Percentiles rank a stretch among this genome's conserved stretches.
Conservation (phyloP, 1,139 yeast species). For the Taiozyma sp. region DNA sequence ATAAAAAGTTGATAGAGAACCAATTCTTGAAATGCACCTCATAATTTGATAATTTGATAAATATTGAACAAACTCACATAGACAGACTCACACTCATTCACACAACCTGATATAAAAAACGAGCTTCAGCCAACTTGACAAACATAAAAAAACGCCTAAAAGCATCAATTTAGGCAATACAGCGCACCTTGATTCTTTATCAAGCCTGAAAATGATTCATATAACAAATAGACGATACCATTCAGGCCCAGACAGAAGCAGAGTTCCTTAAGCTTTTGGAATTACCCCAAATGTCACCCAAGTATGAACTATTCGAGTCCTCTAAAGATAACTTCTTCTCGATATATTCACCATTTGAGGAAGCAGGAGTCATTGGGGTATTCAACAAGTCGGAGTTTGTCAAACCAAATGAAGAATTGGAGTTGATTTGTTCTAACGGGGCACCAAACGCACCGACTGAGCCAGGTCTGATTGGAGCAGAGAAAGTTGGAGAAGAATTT, state of each 20-base stretch:
- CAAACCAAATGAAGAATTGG: slow-evolving; percentile 16
- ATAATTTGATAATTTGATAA: not conserved
- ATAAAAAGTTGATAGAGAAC: not conserved
- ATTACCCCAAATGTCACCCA: slow-evolving; percentile 23
- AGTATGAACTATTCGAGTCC: slow-evolving; percentile 13
- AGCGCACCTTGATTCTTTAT: not conserved
- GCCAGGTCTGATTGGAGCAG: slow-evolving; percentile 11
- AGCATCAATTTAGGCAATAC: not conserved
- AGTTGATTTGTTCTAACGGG: slow-evolving; percentile 14
- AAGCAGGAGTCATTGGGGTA: slow-evolving; percentile 10
- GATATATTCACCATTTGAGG: slow-evolving; percentile 7
- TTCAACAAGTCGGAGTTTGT: slow-evolving; percentile 7
- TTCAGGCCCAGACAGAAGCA: slow-evolving; percentile 24
- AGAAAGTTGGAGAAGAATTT: slow-evolving; percentile 16
- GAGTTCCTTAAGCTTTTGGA: slow-evolving; percentile 17
- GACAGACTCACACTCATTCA: not conserved
- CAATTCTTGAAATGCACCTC: not conserved
- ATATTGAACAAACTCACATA: not conserved
- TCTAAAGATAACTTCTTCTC: slow-evolving; percentile 15
- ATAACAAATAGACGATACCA: not conserved
- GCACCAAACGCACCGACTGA: slow-evolving; percentile 11
- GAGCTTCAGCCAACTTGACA: not conserved
- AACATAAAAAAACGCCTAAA: not conserved
- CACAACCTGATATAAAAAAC: not conserved
- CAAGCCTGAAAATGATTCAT: not conserved